These are phyloP conservation scores for Colletotrichum sojae DNA, from an alignment of 2,329 filamentous ascomycete species.

Conservation along the genomic window DNA sequence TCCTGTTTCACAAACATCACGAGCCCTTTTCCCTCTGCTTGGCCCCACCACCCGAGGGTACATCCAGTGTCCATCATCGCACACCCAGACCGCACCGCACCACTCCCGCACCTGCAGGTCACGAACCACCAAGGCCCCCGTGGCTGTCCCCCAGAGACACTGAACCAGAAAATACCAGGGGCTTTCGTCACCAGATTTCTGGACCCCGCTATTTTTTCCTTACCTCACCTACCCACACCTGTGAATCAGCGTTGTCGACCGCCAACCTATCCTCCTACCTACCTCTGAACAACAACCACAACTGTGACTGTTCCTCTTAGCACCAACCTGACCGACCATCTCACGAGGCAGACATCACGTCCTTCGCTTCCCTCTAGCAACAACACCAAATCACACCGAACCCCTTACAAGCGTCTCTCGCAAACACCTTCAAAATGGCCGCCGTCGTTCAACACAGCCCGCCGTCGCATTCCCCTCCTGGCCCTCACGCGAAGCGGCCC, in stretches of 20 bases:
- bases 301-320: conserved; percentile 10
- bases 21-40: conserved; percentile 18
- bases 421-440: conserved; percentile 54
- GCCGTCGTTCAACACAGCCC: conserved; percentile 55
- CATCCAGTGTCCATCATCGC: conserved; percentile 2
- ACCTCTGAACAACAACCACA: conserved; percentile 6
- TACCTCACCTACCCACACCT: background rate
- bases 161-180: conserved; percentile 13
- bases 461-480: conserved; percentile 58
- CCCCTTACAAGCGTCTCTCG: conserved; percentile 1
- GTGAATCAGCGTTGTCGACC: background rate
- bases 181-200: conserved; percentile 38
- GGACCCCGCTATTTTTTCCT: conserved; percentile 37
- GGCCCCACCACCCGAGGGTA: background rate
- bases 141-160: conserved; percentile 14
- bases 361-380: conserved; percentile 12
- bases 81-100: conserved; percentile 34
- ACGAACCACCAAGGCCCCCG: conserved; percentile 35
- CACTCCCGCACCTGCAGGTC: conserved; percentile 33
- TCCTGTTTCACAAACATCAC: conserved; percentile 40
- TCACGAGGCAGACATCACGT: conserved; percentile 38
- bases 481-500: conserved; percentile 58
- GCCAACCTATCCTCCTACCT: background rate
- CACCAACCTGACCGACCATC: conserved; percentile 14
- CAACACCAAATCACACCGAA: conserved; percentile 1